These are phyloP conservation scores for Solanum clarkiae DNA, from an alignment of 257 asterid genomes.

Conservation along the genomic window DNA sequence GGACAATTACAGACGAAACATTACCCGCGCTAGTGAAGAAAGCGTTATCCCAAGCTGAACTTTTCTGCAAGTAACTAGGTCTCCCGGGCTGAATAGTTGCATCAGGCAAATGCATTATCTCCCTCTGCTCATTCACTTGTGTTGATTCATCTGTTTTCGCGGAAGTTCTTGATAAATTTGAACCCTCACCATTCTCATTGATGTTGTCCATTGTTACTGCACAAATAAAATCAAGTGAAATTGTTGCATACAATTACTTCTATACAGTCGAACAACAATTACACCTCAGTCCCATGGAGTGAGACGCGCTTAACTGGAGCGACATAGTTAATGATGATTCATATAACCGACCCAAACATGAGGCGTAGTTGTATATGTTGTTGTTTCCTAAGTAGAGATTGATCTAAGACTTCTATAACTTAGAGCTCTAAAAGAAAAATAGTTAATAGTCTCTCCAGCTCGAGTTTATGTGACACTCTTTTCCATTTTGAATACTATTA, in stretches of 20 bases:
- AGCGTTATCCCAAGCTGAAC: constrained; percentile 71
- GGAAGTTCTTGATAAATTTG: constrained; percentile 7
- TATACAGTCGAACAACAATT: background rate
- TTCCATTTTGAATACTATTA: background rate
- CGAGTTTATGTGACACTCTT: background rate
- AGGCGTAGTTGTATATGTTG: background rate
- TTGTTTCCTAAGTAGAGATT: background rate
- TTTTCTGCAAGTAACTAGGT: constrained; percentile 47
- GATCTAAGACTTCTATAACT: background rate
- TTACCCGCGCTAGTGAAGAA: constrained; percentile 29
- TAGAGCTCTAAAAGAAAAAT: background rate
- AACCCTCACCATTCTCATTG: constrained; percentile 1
- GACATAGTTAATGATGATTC: background rate
- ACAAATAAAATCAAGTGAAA: background rate
- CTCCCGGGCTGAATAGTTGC: constrained; percentile 9
- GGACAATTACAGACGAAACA: background rate
- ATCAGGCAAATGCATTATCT: background rate
- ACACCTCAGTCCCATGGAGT: background rate
- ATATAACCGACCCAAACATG: background rate
- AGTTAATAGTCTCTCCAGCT: background rate
- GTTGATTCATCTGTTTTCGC: background rate
- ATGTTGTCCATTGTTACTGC: constrained; percentile 13
- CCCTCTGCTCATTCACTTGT: background rate
- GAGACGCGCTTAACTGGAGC: background rate
- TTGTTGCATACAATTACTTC: background rate